Conservation (phyloP, 106 monocot species). For the Platanthera zijinensis region DNA sequence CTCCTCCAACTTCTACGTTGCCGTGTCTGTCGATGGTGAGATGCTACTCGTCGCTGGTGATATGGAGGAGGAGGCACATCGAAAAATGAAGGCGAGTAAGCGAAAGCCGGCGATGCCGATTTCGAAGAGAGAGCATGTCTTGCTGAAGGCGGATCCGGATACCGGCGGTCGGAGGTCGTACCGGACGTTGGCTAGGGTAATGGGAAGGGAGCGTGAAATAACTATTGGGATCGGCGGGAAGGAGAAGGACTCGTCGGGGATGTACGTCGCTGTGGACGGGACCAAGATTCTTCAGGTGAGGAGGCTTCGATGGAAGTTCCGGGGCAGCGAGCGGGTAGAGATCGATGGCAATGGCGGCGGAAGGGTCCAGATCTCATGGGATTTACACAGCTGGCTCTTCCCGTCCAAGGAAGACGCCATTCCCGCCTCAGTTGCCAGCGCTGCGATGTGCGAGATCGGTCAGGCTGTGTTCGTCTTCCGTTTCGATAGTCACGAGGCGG, state of each 20-base stretch:
- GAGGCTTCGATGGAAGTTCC: slow-evolving; percentile 67
- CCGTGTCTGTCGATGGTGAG: slow-evolving; percentile 43
- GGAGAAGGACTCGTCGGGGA: slow-evolving; percentile 12
- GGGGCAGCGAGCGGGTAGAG: slow-evolving; percentile 62
- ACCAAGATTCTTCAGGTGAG: slow-evolving; percentile 35
- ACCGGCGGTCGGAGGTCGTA: slow-evolving; percentile 15
- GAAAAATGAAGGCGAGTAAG: slow-evolving; percentile 12
- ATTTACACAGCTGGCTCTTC: slow-evolving; percentile 72
- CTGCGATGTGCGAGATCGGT: slow-evolving; percentile 10
- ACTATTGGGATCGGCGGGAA: slow-evolving; percentile 27
- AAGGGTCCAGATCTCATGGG: slow-evolving; percentile 61
- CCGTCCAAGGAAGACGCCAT: slow-evolving; percentile 1
- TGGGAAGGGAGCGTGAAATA: slow-evolving; percentile 39
- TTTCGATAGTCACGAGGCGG: slow-evolving; percentile 19
- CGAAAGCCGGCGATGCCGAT: slow-evolving; percentile 11
- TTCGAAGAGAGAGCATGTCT: slow-evolving; percentile 55
- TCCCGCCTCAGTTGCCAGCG: neutral
- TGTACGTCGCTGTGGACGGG: slow-evolving; percentile 43
- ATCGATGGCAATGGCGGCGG: slow-evolving; percentile 17
- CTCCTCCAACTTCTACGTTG: slow-evolving; percentile 34
- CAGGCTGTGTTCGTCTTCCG: slow-evolving; percentile 55
- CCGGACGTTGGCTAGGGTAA: slow-evolving; percentile 32
- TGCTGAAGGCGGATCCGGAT: slow-evolving; percentile 12
- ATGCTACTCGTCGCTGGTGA: slow-evolving; percentile 57
- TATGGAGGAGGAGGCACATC: slow-evolving; percentile 29